Evolutionary conservation across 768 basidiomycete species (phyloP).

Genomic region (Lactifluus volemus): DNA sequence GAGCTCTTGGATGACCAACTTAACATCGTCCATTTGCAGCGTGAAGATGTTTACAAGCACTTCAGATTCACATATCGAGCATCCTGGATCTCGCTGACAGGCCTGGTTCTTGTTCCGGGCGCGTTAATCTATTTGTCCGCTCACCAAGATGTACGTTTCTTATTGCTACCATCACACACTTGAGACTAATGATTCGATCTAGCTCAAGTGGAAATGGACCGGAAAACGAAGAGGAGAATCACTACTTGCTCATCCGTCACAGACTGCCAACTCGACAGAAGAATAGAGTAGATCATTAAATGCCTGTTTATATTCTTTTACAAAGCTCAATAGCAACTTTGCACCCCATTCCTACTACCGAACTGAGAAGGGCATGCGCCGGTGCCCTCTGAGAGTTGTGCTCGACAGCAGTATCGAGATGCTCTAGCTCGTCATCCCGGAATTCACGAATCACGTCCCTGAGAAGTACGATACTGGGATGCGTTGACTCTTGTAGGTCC

Average conservation of each 20-base stretch:
- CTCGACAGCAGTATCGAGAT: slow-evolving; percentile 84
- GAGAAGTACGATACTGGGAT: slow-evolving; percentile 73
- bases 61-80: slow-evolving; percentile 74
- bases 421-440: slow-evolving; percentile 91
- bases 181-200: background rate
- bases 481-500: slow-evolving; percentile 57
- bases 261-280: slow-evolving; percentile 4
- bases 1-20: background rate
- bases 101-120: slow-evolving; percentile 57
- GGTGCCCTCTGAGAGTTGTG: slow-evolving; percentile 85
- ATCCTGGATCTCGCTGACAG: slow-evolving; percentile 51
- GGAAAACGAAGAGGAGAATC: slow-evolving; percentile 42
- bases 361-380: slow-evolving; percentile 83
- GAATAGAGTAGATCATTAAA: slow-evolving; percentile 8
- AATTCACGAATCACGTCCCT: slow-evolving; percentile 71
- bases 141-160: slow-evolving; percentile 31
- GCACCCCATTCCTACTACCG: slow-evolving; percentile 78
- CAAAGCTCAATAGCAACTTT: slow-evolving; percentile 85
- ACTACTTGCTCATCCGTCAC: slow-evolving; percentile 23
- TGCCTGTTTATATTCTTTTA: slow-evolving; percentile 50
- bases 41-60: slow-evolving; percentile 75
- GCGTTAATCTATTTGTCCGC: slow-evolving; percentile 39
- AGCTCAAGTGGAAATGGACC: slow-evolving; percentile 49
- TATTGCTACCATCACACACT: background rate
- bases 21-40: slow-evolving; percentile 33